Percentiles rank a stretch among this genome's conserved stretches.
Evolutionary conservation across 2,329 filamentous ascomycete species (phyloP).

Genomic region (Chalaropsis ovoidea): DNA sequence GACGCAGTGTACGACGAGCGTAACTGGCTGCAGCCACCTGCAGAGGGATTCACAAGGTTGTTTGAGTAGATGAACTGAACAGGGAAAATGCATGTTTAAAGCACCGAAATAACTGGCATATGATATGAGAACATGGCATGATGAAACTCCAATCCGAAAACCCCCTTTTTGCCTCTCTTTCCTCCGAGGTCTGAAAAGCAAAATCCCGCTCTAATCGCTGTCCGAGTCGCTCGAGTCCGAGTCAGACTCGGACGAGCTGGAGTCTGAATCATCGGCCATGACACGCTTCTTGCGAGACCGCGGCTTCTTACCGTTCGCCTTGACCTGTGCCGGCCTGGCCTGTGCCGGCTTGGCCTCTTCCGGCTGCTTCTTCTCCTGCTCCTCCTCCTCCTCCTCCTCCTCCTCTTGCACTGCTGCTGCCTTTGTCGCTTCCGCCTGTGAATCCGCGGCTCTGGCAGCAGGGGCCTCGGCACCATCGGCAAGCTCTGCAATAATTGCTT

Average conservation of each 20-base stretch:
- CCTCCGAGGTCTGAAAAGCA: background rate
- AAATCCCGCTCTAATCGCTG: slow-evolving; percentile 17
- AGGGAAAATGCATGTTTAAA: slow-evolving; percentile 4
- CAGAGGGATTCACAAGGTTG: slow-evolving; percentile 65
- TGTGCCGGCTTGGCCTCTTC: slow-evolving; percentile 23
- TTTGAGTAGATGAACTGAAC: slow-evolving; percentile 29
- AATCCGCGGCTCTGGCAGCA: slow-evolving; percentile 4
- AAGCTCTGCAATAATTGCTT: slow-evolving; percentile 48
- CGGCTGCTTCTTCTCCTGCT: slow-evolving; percentile 23
- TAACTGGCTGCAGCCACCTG: slow-evolving; percentile 89
- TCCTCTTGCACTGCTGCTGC: slow-evolving; percentile 16
- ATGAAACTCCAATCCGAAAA: background rate
- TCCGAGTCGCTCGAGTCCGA: slow-evolving; percentile 32
- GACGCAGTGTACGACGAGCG: slow-evolving; percentile 63
- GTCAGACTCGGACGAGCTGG: slow-evolving; percentile 27
- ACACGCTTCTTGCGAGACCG: slow-evolving; percentile 25
- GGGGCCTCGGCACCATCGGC: slow-evolving; percentile 27
- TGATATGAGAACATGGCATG: background rate
- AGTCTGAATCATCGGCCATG: slow-evolving; percentile 32
- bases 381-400: slow-evolving; percentile 23
- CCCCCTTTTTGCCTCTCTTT: background rate
- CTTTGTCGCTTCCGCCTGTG: slow-evolving; percentile 20
- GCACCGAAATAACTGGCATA: slow-evolving; percentile 13
- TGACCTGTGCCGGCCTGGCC: background rate
- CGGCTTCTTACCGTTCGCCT: slow-evolving; percentile 35